Base-by-base conservation (phyloP, 495 filamentous ascomycete genomes). In the Xylaria longipes region DNA sequence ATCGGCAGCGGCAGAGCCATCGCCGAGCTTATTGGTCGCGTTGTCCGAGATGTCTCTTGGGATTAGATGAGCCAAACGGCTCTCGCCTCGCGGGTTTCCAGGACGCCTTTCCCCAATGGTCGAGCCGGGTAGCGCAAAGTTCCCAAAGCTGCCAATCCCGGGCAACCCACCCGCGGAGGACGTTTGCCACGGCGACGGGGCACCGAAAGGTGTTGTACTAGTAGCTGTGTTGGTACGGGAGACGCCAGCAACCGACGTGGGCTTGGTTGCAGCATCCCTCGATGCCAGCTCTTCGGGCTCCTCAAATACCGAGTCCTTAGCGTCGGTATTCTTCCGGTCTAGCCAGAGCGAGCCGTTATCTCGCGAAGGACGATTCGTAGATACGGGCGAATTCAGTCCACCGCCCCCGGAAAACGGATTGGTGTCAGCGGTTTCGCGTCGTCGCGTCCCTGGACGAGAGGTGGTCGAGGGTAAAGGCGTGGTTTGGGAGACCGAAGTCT, bases 361-460 rank as follows among this genome's bases (percentile, higher is more conserved):
- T 50, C 84, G 82, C 7, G 78, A 56, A 39, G 88, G 87, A 25
- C 86, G 81, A 43, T 82, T 84, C 17, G 81, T 76, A 5, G 78
- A 82, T 6, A 83, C 80, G n/a, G 90, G 84, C 9, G 89, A 86
- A 15, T 82, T 77, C 35, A 87, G 63, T 17, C 61, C 61, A n/a
- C 79, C 77, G 12, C 68, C 75, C 25, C 89, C 73, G 7, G 75
- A 87, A 78, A 91, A 89, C 22, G 88, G 84, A 75, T 93, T 89
- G 41, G 91, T 91, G 73, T 98, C 97, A 35, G 88, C 87, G n/a
- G 94, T 95, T 80, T 97, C 94, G 69, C 96, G 91, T 75, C 94
- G 92, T 68, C 95, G 88, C 29, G 87, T 89, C 20, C 88, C 84
- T 7, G 94, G 94, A 65, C 95, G 90, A 48, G 84, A 83, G 29